Conservation (phyloP, 495 filamentous ascomycete species). For the Cudoniella acicularis region DNA sequence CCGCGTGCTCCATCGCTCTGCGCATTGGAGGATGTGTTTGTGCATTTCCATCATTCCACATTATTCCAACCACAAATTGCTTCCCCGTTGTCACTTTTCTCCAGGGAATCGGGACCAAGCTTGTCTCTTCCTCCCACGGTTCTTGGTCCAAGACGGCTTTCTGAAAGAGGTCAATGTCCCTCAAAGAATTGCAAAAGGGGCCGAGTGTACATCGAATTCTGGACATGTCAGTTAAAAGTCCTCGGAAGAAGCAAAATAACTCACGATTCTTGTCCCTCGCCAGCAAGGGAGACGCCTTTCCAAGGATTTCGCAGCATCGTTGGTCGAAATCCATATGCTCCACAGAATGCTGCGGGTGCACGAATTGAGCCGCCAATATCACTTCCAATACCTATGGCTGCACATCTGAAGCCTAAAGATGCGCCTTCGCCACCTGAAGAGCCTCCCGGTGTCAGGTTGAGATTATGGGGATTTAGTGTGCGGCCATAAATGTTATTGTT, state of each 20-base stretch:
- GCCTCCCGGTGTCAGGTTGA: slow-evolving; percentile 40
- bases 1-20: slow-evolving; percentile 2
- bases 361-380: slow-evolving; percentile 69
- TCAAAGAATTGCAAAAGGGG: slow-evolving; percentile 3
- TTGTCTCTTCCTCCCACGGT: slow-evolving; percentile 61
- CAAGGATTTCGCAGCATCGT: slow-evolving; percentile 3
- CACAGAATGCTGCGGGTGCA: slow-evolving; percentile 61
- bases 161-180: slow-evolving; percentile 12
- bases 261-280: slow-evolving; percentile 13
- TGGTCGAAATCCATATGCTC: slow-evolving; percentile 46
- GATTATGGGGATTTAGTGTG: slow-evolving; percentile 34
- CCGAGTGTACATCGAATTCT: slow-evolving; percentile 28
- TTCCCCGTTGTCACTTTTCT: slow-evolving; percentile 33
- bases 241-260: neutral
- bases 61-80: slow-evolving; percentile 21
- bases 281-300: slow-evolving; percentile 26
- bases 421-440: slow-evolving; percentile 63
- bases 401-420: slow-evolving; percentile 48
- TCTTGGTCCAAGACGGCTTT: slow-evolving; percentile 19
- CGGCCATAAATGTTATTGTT: slow-evolving; percentile 42
- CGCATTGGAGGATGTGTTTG: slow-evolving; percentile 12
- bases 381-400: slow-evolving; percentile 54
- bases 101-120: slow-evolving; percentile 56
- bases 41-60: slow-evolving; percentile 32
- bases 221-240: neutral